A percentile compares a stretch with the other conserved stretches of the same genome.
phyloP scores from a whole-genome alignment of 1,284 basidiomycete genomes.

The Meripilus lineatus region DNA sequence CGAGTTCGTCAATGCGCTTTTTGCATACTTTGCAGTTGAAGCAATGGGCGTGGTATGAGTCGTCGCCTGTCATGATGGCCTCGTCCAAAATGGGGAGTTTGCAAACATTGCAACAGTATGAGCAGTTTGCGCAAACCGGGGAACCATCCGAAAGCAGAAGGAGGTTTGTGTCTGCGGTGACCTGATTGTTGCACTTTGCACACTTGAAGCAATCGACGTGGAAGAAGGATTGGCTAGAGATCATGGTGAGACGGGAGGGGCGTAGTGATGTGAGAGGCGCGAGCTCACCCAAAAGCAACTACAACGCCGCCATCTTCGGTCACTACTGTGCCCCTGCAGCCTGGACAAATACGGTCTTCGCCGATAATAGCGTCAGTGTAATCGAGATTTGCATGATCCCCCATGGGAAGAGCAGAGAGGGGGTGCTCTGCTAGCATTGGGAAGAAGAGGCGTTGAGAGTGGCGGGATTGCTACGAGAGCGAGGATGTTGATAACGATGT shows the following conservation, averaged over 20 bases:
- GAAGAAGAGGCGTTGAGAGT: too few species aligned
- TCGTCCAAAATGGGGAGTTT: slow-evolving; percentile 90
- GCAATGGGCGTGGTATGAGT: slow-evolving; percentile 97
- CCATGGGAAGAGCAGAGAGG: too few species aligned
- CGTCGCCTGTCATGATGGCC: slow-evolving; percentile 98
- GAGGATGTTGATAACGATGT: too few species aligned
- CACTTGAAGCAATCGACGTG: slow-evolving; percentile 83
- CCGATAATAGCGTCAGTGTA: slow-evolving; percentile 22
- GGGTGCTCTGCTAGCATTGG: too few species aligned
- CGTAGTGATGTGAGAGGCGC: slow-evolving; percentile 15
- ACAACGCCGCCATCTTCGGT: slow-evolving; percentile 84
- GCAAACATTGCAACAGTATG: slow-evolving; percentile 94
- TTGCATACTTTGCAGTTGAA: slow-evolving; percentile 97
- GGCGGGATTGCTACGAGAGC: too few species aligned
- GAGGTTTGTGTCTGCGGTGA: slow-evolving; percentile 92
- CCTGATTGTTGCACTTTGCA: slow-evolving; percentile 75
- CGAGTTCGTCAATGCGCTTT: slow-evolving; percentile 93
- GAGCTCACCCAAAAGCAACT: slow-evolving; percentile 82
- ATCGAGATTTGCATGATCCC: too few species aligned
- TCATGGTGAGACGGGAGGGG: slow-evolving; percentile 7
- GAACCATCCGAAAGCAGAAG: slow-evolving; percentile 94
- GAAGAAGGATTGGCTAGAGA: slow-evolving; percentile 71
- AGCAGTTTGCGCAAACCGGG: slow-evolving; percentile 95
- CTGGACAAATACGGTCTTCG: slow-evolving; percentile 75
- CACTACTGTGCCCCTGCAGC: slow-evolving; percentile 80